phyloP scores from a whole-genome alignment of 2,329 filamentous ascomycete species.

The Diaporthe sp. region DNA sequence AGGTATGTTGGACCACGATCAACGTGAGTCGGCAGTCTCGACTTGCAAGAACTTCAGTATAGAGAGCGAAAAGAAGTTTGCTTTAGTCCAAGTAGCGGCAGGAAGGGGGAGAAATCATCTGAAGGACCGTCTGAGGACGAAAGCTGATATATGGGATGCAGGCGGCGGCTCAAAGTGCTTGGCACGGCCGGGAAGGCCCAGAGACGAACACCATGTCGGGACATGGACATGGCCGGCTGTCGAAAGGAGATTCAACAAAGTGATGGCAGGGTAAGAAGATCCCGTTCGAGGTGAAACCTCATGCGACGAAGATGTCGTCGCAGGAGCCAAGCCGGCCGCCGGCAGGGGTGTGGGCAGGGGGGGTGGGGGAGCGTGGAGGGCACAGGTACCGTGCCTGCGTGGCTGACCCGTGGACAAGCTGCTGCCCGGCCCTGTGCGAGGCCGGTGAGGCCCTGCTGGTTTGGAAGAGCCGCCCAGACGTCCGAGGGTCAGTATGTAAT shows the following conservation, averaged over 20 bases:
- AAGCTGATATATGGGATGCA: conserved; percentile 37
- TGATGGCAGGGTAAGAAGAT: conserved; percentile 44
- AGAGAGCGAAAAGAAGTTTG: conserved; percentile 38
- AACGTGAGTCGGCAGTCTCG: conserved; percentile 49
- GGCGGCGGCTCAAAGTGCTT: conserved; percentile 24
- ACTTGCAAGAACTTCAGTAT: conserved; percentile 43
- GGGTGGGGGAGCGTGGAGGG: conserved; percentile 33
- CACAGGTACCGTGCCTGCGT: conserved; percentile 34
- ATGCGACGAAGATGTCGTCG: conserved; percentile 45
- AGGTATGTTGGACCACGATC: conserved; percentile 46
- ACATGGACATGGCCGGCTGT: conserved; percentile 32
- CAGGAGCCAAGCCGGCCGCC: conserved; percentile 40
- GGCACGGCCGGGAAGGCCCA: conserved; percentile 32
- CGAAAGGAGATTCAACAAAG: conserved; percentile 26
- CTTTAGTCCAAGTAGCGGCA: conserved; percentile 30
- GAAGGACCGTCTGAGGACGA: conserved; percentile 24
- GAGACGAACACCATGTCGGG: conserved; percentile 25
- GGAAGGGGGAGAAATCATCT: conserved; percentile 31
- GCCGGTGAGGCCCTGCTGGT: conserved; percentile 12
- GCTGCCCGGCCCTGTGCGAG: neutral
- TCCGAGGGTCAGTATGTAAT: conserved; percentile 14
- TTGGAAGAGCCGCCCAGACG: conserved; percentile 16
- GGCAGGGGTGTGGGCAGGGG: conserved; percentile 28
- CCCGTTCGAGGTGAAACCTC: conserved; percentile 48
- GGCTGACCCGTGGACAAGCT: neutral